phyloP scores from a whole-genome alignment of 2,329 filamentous ascomycete genomes.

The Trichoderma sp. region DNA sequence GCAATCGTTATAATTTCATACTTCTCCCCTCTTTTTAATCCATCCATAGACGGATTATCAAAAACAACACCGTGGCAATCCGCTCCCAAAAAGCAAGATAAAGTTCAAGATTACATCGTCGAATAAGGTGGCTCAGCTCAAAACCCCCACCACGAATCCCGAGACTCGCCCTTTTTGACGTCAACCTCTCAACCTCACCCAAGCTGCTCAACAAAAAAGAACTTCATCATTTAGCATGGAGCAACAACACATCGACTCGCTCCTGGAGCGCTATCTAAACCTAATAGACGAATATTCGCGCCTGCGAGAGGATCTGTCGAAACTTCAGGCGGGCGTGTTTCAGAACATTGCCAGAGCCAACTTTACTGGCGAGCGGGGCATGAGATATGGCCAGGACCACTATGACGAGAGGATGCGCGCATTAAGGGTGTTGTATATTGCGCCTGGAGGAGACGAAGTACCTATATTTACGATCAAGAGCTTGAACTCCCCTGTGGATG shows the following conservation, averaged over 20 bases:
- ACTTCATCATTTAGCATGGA: slow-evolving; percentile 12
- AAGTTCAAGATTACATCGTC: background rate
- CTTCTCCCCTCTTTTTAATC: background rate
- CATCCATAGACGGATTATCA: background rate
- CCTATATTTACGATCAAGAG: background rate
- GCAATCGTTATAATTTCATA: background rate
- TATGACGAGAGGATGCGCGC: slow-evolving; percentile 77
- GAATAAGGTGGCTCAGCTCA: slow-evolving; percentile 1
- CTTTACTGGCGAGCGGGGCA: slow-evolving; percentile 64
- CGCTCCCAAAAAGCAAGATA: background rate
- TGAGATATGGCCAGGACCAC: slow-evolving; percentile 67
- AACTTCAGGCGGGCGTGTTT: slow-evolving; percentile 57
- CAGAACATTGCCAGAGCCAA: slow-evolving; percentile 72
- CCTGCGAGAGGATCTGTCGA: slow-evolving; percentile 56
- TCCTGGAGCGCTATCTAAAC: slow-evolving; percentile 65
- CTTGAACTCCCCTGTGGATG: slow-evolving; percentile 4
- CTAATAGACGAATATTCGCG: slow-evolving; percentile 67
- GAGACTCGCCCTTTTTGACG: background rate
- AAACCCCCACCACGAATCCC: background rate
- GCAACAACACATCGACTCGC: slow-evolving; percentile 55
- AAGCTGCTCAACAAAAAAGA: background rate
- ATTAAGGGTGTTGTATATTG: slow-evolving; percentile 42
- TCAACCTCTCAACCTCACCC: background rate
- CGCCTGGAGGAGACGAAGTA: slow-evolving; percentile 18
- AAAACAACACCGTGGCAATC: background rate